phyloP scores from a whole-genome alignment of 2,329 filamentous ascomycete species.

The Diplodia sapinea region DNA sequence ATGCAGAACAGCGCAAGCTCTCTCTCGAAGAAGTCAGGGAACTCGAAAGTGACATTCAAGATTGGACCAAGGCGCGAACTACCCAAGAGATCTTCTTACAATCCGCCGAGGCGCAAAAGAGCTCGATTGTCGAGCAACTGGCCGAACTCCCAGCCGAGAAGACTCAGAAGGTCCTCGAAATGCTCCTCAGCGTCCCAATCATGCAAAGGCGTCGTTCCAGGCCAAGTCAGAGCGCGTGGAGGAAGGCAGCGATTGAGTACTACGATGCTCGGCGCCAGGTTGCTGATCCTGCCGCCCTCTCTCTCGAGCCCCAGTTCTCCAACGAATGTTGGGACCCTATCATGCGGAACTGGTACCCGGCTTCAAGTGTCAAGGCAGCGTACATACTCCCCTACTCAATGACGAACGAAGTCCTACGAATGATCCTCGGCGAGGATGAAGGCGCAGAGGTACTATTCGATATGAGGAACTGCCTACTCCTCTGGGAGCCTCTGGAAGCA shows the following conservation, averaged over 20 bases:
- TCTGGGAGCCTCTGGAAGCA: neutral
- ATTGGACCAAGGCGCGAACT: too few species aligned
- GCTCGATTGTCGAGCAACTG: neutral
- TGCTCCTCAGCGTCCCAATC: neutral
- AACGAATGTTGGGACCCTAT: too few species aligned
- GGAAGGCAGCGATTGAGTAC: neutral
- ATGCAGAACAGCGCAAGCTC: too few species aligned
- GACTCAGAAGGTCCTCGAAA: neutral
- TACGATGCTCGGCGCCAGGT: neutral
- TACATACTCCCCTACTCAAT: neutral
- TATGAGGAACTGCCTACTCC: neutral
- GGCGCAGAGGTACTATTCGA: neutral
- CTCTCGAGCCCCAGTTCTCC: too few species aligned
- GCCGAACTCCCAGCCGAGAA: neutral
- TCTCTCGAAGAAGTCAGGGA: too few species aligned
- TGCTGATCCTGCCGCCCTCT: too few species aligned
- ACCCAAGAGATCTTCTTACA: neutral
- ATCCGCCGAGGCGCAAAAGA: neutral
- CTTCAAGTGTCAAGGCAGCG: too few species aligned
- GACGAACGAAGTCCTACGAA: neutral
- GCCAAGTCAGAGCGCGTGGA: neutral
- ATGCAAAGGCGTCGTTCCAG: neutral
- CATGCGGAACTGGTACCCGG: too few species aligned
- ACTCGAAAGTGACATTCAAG: too few species aligned
- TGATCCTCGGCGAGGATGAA: constrained; percentile 3